Evolutionary conservation across 805 yeast genomes (phyloP), one percentile per base, ranked within the genome.

Genomic region (Sugiyamaella smithiae): DNA sequence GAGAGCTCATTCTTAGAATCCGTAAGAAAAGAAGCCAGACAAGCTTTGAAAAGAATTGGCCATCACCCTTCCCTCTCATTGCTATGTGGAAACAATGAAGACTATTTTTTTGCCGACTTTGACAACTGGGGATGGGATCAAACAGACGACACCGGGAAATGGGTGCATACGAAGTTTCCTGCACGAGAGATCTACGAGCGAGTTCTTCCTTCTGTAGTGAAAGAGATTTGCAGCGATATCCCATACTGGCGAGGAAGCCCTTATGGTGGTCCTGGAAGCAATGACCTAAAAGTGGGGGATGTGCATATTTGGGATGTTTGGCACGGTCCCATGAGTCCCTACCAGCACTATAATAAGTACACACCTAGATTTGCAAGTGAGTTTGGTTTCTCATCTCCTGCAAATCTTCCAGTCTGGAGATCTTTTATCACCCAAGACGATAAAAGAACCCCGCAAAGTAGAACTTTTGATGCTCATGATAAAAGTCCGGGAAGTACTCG

Each of bases 291-390:
- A 0, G 56, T 64, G n/a, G 80, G 81, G 1, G 80, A 76, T 55
- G 61, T 72, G 2, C 80, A 76, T 54, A 77, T 73, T 48, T 76
- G 80, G 80, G 73, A 74, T 50, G 74, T 76, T 4, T 76, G 80
- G 79, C 56, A 65, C 14, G 74, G 72, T 56, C 68, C 14, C 8
- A 24, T 23, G 35, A 69, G 67, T 40, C 67, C 66, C 45, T 75
- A 75, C 51, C 81, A 76, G 51, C 61, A 73, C 52, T 74, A 77
- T 76, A 56, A 60, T 26, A 60, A 64, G 36, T 54, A 74, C 2
- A 69, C 67, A 4, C 79, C 78, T 1, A 49, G 80, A 26, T 76
- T 76, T 60, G 67, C 76, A 3, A 69, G 76, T 24, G 81, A 76
- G 57, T 76, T 76, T 61, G 81, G 80, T 1, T 74, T 76, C 78